Evolutionary conservation across 495 filamentous ascomycete genomes (phyloP).

Genomic region (Talaromyces nanjingensis): DNA sequence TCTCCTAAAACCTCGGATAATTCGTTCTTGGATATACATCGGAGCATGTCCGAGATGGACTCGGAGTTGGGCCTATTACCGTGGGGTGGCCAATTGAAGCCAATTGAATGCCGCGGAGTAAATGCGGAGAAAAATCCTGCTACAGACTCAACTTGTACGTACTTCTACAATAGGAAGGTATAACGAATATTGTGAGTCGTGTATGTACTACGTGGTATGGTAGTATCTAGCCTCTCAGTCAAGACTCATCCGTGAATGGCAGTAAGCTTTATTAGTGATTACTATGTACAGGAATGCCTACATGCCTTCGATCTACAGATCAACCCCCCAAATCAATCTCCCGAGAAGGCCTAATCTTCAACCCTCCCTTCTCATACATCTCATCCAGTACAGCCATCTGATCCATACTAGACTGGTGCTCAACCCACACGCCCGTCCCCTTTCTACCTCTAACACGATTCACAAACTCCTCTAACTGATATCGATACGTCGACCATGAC

Average conservation of each 20-base stretch:
- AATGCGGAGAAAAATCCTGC: neutral
- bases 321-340: neutral
- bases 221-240: neutral
- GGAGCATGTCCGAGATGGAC: neutral
- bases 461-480: constrained; percentile 52
- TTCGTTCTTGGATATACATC: neutral
- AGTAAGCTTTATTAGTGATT: neutral
- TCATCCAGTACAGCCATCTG: constrained; percentile 49
- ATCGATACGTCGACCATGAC: constrained; percentile 45
- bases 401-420: constrained; percentile 40
- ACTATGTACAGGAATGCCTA: neutral
- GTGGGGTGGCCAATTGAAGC: neutral
- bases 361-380: constrained; percentile 41
- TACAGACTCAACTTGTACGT: neutral
- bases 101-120: neutral
- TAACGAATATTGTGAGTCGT: neutral
- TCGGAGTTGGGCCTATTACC: neutral
- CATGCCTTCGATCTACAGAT: neutral
- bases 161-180: neutral
- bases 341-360: constrained; percentile 16
- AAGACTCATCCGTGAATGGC: neutral
- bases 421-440: constrained; percentile 40
- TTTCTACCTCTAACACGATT: constrained; percentile 40
- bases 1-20: neutral
- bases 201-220: neutral